Evolutionary conservation across 75 land plant species (phyloP), one percentile per base, ranked within the genome.

Genomic region (Sequoiadendron giganteum): DNA sequence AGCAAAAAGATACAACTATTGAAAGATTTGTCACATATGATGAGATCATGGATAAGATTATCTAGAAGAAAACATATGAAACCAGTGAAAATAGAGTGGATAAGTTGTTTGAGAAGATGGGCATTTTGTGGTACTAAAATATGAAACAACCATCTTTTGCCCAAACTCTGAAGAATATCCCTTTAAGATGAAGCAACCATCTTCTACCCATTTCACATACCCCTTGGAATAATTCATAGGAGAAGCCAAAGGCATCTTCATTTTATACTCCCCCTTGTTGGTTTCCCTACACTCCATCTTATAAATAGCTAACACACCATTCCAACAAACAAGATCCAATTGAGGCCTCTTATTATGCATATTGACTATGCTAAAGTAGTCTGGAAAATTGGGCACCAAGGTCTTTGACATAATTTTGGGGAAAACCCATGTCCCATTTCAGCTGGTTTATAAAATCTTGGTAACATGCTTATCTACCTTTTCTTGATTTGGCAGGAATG

Each of bases 311-410:
- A 98, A 78, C 6, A 90, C 93, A 43, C 90, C 87, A 79, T 78
- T 91, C 95, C 97, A 98, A 83, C 91, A 92, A 43, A 95, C 95
- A 72, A 98, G 92, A 87, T 98, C 98, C 87, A 98, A 78, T 30
- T 88, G 87, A 38, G 92, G 89, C 36, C 21, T 85, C 38, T 84
- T 52, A 68, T 43, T 49, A 28, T 86, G 87, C 36, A 83, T 79
- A 14, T 87, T 56, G 45, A 83, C 47, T 43, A 93, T 85, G 43
- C 78, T 85, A 85, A 96, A 96, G 58, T 94, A 95, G 54, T 95
- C 95, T 2, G 95, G 96, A 88, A 89, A 95, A 4, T 94, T 91
- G 16, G 94, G 94, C 11, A 95, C 88, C 9, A 95, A 10, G 16
- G 47, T 75, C 32, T 86, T 86, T 80, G 32, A 81, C 85, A 55